A percentile compares a stretch with the other conserved stretches of the same genome.
Conservation (phyloP, 176 grass and related monocot species). For the Phragmites australis region DNA sequence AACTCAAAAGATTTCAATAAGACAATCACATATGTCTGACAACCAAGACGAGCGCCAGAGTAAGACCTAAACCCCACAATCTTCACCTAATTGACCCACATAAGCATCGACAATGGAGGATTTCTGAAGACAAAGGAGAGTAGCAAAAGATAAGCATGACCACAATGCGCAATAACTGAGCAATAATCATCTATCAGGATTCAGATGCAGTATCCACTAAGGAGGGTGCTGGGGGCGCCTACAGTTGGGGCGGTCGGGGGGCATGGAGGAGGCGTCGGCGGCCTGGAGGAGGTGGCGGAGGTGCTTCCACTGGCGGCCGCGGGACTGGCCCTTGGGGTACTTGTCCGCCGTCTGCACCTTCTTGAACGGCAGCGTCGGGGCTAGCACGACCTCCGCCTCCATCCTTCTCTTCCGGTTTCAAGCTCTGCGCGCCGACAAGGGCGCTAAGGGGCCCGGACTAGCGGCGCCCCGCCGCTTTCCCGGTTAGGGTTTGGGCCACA, state of each 20-base stretch:
- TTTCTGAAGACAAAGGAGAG: background rate
- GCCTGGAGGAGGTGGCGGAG: constrained; percentile 81
- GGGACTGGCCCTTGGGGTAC: constrained; percentile 89
- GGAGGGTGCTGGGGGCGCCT: background rate
- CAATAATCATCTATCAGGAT: background rate
- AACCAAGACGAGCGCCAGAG: background rate
- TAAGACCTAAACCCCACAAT: background rate
- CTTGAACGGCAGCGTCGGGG: constrained; percentile 74
- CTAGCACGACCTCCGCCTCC: constrained; percentile 72
- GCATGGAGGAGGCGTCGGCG: constrained; percentile 60
- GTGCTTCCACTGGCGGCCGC: constrained; percentile 96
- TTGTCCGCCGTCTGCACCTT: constrained; percentile 88
- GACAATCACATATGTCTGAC: background rate
- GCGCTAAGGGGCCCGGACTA: background rate
- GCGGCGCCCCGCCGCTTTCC: background rate
- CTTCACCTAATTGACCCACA: background rate
- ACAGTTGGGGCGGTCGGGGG: constrained; percentile 78
- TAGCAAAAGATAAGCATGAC: background rate
- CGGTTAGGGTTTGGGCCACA: background rate
- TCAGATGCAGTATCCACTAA: background rate
- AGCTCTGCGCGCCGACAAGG: background rate
- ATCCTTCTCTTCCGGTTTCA: constrained; percentile 28
- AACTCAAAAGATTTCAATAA: background rate
- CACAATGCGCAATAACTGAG: background rate
- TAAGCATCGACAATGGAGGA: background rate